Conservation (phyloP, 805 yeast genomes). For the Yamadazyma ubonensis region DNA sequence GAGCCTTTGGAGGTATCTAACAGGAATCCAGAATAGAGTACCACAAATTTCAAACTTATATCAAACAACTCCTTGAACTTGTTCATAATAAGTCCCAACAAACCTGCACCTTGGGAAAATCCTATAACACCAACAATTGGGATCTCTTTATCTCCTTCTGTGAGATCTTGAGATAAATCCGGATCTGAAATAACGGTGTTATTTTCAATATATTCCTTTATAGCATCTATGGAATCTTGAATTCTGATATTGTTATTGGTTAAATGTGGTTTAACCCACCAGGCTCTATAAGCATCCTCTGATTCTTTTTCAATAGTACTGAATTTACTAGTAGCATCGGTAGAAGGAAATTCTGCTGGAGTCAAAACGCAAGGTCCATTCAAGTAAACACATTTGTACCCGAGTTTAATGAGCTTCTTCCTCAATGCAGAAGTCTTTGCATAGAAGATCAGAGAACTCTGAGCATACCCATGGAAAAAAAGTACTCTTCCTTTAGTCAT, state of each 20-base stretch:
- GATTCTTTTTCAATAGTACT: slow-evolving; percentile 35
- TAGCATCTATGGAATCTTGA: slow-evolving; percentile 49
- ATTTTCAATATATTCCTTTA: slow-evolving; percentile 49
- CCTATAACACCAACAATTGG: slow-evolving; percentile 91
- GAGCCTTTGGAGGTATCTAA: slow-evolving; percentile 26
- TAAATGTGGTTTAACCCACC: slow-evolving; percentile 66
- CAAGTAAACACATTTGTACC: slow-evolving; percentile 70
- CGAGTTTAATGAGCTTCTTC: slow-evolving; percentile 63
- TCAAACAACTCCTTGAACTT: slow-evolving; percentile 56
- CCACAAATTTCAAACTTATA: slow-evolving; percentile 58
- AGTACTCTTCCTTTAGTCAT: slow-evolving; percentile 51
- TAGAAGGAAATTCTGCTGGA: slow-evolving; percentile 73
- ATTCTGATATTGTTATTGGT: slow-evolving; percentile 46
- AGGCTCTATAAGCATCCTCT: slow-evolving; percentile 51
- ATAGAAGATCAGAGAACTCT: slow-evolving; percentile 78
- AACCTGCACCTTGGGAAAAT: slow-evolving; percentile 92
- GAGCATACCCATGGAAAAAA: slow-evolving; percentile 91
- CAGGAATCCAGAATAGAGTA: slow-evolving; percentile 68
- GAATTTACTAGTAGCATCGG: slow-evolving; percentile 53
- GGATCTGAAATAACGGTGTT: slow-evolving; percentile 48
- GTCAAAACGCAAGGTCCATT: slow-evolving; percentile 73
- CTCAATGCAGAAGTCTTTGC: slow-evolving; percentile 88
- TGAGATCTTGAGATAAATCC: slow-evolving; percentile 21
- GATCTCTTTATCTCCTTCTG: slow-evolving; percentile 21
- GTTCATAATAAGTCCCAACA: slow-evolving; percentile 68